A percentile compares a stretch with the other conserved stretches of the same genome.
Evolutionary conservation across 306 rosid species (phyloP).

Genomic region (Glycine soja): DNA sequence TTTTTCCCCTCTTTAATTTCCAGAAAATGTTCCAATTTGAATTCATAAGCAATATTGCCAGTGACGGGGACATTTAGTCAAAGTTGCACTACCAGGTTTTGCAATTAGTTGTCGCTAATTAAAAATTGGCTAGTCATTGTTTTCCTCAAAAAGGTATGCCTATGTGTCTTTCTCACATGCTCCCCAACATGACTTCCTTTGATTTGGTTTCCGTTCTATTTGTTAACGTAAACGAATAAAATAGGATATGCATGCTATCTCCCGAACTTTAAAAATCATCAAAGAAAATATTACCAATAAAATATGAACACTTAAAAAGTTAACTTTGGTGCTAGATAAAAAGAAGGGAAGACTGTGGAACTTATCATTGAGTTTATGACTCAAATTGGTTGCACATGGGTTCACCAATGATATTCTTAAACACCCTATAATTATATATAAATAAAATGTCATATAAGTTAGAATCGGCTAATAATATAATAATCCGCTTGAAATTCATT

Average conservation of each 20-base stretch:
- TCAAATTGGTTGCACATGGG: slow-evolving; percentile 57
- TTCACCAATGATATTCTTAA: slow-evolving; percentile 46
- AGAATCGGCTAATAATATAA: slow-evolving; percentile 22
- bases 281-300: slow-evolving; percentile 26
- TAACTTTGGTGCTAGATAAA: slow-evolving; percentile 41
- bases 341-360: slow-evolving; percentile 45
- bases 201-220: slow-evolving; percentile 38
- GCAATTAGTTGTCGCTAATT: slow-evolving; percentile 36
- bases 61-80: slow-evolving; percentile 42
- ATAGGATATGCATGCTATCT: slow-evolving; percentile 40
- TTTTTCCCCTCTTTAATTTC: no score
- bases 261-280: slow-evolving; percentile 35
- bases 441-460: slow-evolving; percentile 13
- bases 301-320: slow-evolving; percentile 40
- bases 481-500: not conserved
- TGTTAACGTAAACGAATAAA: slow-evolving; percentile 35
- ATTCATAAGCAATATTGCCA: not conserved
- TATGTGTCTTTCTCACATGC: slow-evolving; percentile 53
- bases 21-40: no score
- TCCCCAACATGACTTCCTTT: slow-evolving; percentile 47
- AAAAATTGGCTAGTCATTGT: slow-evolving; percentile 48
- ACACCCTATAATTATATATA: not conserved
- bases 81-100: slow-evolving; percentile 41
- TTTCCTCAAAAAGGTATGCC: slow-evolving; percentile 50
- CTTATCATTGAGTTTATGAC: slow-evolving; percentile 52